A percentile compares a stretch with the other conserved stretches of the same genome.
These are phyloP conservation scores for Allantophomopsis lycopodina DNA, from an alignment of 2,329 filamentous ascomycete genomes.

Conservation along the genomic window DNA sequence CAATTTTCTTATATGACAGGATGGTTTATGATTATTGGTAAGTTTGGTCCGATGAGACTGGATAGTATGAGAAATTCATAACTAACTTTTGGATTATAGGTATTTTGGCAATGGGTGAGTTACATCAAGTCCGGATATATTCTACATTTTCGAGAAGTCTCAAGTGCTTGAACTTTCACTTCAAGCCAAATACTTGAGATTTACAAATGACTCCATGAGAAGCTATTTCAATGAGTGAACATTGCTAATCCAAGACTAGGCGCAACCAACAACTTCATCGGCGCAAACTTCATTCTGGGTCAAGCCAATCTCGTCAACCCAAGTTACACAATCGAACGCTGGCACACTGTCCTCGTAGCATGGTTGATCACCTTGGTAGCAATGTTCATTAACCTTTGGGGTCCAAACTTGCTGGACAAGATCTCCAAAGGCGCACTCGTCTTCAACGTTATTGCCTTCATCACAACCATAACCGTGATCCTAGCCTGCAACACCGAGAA, in stretches of 20 bases:
- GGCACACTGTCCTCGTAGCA: conserved; percentile 39
- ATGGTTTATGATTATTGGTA: conserved; percentile 33
- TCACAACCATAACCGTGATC: conserved; percentile 35
- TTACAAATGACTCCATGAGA: not conserved
- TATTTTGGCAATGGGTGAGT: conserved; percentile 2
- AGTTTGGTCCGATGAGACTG: conserved; percentile 3
- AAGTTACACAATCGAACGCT: conserved; percentile 34
- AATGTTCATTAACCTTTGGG: conserved; percentile 31
- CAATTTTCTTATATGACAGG: conserved; percentile 29
- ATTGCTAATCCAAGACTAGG: conserved; percentile 26
- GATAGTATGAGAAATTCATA: not conserved
- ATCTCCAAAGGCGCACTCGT: conserved; percentile 33
- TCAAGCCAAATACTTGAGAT: too few species aligned
- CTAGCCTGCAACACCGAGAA: conserved; percentile 38
- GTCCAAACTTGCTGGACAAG: conserved; percentile 33
- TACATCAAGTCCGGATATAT: too few species aligned
- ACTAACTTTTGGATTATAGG: conserved; percentile 4
- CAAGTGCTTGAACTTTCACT: too few species aligned
- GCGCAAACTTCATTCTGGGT: conserved; percentile 39
- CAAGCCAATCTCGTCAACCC: conserved; percentile 36
- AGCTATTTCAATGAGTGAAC: not conserved
- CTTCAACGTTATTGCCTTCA: conserved; percentile 38
- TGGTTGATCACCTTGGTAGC: conserved; percentile 32
- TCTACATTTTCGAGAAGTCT: too few species aligned
- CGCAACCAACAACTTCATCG: conserved; percentile 37